phyloP scores from a whole-genome alignment of 345 rosid species.

The Psidium friedrichsthalianum region DNA sequence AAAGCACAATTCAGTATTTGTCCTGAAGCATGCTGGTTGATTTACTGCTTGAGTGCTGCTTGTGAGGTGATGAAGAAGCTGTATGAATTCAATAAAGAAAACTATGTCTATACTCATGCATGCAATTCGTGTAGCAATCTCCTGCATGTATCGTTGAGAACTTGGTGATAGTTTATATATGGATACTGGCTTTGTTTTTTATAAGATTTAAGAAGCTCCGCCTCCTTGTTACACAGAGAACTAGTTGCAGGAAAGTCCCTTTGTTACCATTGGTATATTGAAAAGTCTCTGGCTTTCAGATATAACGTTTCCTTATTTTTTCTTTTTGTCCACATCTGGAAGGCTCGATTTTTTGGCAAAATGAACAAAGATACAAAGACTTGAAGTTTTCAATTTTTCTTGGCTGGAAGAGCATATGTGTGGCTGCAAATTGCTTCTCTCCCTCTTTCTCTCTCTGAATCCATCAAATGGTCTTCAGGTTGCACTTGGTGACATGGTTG shows the following conservation, averaged over 20 bases:
- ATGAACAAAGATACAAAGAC: background rate
- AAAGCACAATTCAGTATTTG: background rate
- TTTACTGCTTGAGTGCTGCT: background rate
- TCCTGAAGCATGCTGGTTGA: background rate
- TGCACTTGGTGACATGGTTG: slow-evolving; percentile 86
- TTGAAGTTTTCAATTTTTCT: background rate
- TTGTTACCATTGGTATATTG: background rate
- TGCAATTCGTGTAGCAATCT: background rate
- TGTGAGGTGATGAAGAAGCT: background rate
- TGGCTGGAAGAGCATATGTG: background rate
- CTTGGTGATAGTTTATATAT: background rate
- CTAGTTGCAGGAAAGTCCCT: background rate
- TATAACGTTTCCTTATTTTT: background rate
- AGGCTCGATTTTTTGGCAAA: background rate
- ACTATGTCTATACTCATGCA: background rate
- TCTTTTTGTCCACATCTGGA: background rate
- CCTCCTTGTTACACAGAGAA: background rate
- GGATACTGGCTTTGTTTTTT: background rate
- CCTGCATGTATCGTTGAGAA: background rate
- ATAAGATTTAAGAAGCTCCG: background rate
- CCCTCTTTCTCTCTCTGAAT: background rate
- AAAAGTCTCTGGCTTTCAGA: background rate
- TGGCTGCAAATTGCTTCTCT: background rate
- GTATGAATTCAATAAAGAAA: background rate
- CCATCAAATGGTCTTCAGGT: slow-evolving; percentile 29